A percentile compares a stretch with the other conserved stretches of the same genome.
phyloP scores from a whole-genome alignment of 2,329 filamentous ascomycete genomes.

The Metarhizium anisopliae region DNA sequence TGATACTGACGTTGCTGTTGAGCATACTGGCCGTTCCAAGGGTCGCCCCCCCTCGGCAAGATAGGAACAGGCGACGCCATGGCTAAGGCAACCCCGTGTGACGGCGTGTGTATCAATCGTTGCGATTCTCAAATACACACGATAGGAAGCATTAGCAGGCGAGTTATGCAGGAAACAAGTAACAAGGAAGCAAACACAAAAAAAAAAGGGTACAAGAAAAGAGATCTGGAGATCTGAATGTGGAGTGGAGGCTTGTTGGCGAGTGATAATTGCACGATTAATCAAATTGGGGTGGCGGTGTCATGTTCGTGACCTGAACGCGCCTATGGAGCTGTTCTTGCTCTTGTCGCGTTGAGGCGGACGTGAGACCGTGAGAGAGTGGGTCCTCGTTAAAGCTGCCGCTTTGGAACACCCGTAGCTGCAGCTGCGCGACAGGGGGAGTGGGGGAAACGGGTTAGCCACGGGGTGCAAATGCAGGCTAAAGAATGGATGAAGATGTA shows the following conservation, averaged over 20 bases:
- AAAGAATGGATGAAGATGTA: not conserved
- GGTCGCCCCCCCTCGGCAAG: constrained; percentile 15
- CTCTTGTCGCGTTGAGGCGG: not conserved
- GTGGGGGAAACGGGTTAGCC: not conserved
- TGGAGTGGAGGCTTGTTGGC: constrained; percentile 4
- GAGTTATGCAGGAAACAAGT: not conserved
- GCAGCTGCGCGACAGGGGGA: not conserved
- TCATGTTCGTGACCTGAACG: constrained; percentile 26
- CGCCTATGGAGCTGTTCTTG: not conserved
- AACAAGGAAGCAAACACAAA: not conserved
- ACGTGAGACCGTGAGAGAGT: not conserved
- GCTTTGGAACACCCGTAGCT: constrained; percentile 3
- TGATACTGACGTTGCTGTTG: constrained; percentile 4
- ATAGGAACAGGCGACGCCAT: constrained; percentile 32
- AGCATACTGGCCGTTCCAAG: constrained; percentile 4
- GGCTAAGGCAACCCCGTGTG: constrained; percentile 9
- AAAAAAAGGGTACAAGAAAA: not conserved
- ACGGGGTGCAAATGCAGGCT: not conserved
- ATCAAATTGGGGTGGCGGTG: constrained; percentile 26
- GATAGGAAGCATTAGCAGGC: not conserved
- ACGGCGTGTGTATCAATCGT: not conserved
- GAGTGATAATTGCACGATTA: constrained; percentile 10
- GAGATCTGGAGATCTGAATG: constrained; percentile 2
- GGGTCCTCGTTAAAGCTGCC: constrained; percentile 2
- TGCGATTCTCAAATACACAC: not conserved